These are phyloP conservation scores for Trichoderma sp. DNA, from an alignment of 2,329 filamentous ascomycete genomes.

Conservation along the genomic window DNA sequence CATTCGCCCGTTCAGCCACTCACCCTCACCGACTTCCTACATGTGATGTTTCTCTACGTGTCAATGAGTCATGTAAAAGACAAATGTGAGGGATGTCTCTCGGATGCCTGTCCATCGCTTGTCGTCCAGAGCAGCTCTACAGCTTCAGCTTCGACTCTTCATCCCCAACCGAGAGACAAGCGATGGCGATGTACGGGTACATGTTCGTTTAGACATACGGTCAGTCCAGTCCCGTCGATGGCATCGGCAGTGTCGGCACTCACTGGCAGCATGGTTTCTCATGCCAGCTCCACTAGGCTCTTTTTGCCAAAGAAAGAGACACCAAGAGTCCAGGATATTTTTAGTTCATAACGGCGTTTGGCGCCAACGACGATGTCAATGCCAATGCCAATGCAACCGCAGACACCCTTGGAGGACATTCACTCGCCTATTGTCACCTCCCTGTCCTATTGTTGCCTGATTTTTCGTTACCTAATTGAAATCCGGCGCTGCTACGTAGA, in stretches of 20 bases:
- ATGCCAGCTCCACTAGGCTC: background rate
- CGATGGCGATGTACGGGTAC: background rate
- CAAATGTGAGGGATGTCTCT: background rate
- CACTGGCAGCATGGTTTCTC: background rate
- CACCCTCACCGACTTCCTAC: background rate
- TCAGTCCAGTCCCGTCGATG: background rate
- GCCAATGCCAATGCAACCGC: background rate
- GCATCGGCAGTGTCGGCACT: background rate
- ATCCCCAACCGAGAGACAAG: background rate
- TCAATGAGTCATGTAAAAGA: constrained; percentile 1
- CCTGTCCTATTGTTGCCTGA: background rate
- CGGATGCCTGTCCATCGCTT: background rate
- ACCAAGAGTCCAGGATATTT: background rate
- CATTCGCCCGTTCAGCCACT: background rate
- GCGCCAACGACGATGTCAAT: background rate
- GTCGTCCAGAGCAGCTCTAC: background rate
- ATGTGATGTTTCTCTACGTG: background rate
- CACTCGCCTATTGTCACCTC: background rate
- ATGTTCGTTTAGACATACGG: background rate
- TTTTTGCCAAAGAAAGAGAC: background rate
- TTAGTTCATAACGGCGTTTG: background rate
- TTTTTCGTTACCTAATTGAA: background rate
- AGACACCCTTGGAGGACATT: background rate
- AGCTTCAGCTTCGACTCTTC: background rate
- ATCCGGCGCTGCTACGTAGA: background rate